Base-by-base conservation (phyloP, 192 early-diverging fungal species). In the Mortierella antarctica region DNA sequence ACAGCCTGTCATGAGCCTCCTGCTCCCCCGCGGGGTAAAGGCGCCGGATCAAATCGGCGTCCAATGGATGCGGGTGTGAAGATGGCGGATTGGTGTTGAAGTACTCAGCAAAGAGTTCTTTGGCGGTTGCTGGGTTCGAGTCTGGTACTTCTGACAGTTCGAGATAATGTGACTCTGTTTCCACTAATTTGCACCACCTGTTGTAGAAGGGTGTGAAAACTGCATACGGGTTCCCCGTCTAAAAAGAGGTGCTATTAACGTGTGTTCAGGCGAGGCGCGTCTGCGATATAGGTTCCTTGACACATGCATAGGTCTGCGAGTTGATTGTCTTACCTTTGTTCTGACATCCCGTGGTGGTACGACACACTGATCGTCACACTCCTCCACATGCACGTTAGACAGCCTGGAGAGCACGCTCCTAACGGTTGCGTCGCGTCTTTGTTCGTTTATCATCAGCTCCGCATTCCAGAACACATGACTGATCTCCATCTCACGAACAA, bases 341-440 rank as follows among this genome's bases (percentile, higher is more conserved):
- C 62, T 62, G 6, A 89, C 52, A 7, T 70, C 57, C n/a, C 85
- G 77, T 10, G 92, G 90, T 6, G 68, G 60, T 1, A 91, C 72
- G 20, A 92, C 66, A 65, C 86, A 91, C 70, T 93, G 89, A 68
- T 88, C 86, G 21, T 92, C 81, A 42, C 31, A 63, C 20, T 67
- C 66, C 49, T 80, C 57, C 60, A 86, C 57, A 8, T n/a, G 49
- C 18, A 87, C 57, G 5, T 54, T 57, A 0, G 48, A 11, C 18
- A 65, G 31, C 15, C 57, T 45, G 40, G n/a, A 44, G 6, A 87
- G 48, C 0, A 70, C 40, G 6, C 52, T 53, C 64, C 40, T 61
- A 12, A 84, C 79, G 0, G 39, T 57, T 0, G 7, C 54, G 55
- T 90, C 88, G 17, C 89, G 65, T 49, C 71, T 54, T 46, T 21